Evolutionary conservation across 2,329 filamentous ascomycete species (phyloP).

Genomic region (Mariannaea elegans): DNA sequence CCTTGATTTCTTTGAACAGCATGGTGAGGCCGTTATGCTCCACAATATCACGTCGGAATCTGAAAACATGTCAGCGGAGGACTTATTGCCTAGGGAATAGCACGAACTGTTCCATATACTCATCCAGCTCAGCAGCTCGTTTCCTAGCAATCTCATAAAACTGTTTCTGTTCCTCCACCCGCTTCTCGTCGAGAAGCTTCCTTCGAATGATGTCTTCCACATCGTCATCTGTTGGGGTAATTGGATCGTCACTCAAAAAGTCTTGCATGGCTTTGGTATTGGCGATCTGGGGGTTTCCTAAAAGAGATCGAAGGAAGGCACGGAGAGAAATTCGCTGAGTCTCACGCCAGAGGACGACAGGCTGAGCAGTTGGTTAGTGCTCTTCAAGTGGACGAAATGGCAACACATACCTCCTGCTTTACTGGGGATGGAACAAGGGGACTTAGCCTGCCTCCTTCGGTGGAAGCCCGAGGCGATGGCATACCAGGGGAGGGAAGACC

Average conservation of each 20-base stretch:
- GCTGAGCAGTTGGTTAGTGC: slow-evolving; percentile 48
- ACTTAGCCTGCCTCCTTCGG: slow-evolving; percentile 44
- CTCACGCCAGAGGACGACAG: slow-evolving; percentile 79
- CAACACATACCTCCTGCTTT: slow-evolving; percentile 38
- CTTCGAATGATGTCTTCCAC: slow-evolving; percentile 80
- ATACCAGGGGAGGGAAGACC: slow-evolving; percentile 41
- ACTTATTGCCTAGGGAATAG: neutral
- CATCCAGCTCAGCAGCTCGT: slow-evolving; percentile 90
- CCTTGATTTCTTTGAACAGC: slow-evolving; percentile 90
- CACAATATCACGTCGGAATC: slow-evolving; percentile 73
- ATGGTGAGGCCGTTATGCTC: slow-evolving; percentile 85
- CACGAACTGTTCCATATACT: slow-evolving; percentile 93
- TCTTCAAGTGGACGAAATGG: neutral
- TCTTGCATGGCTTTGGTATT: slow-evolving; percentile 84
- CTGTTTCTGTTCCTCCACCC: slow-evolving; percentile 88
- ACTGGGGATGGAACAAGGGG: slow-evolving; percentile 34
- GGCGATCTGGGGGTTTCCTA: slow-evolving; percentile 86
- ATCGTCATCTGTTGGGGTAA: slow-evolving; percentile 83
- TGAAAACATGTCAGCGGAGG: slow-evolving; percentile 41
- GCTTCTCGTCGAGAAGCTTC: slow-evolving; percentile 84
- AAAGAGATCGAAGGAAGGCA: slow-evolving; percentile 85
- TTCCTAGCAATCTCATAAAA: slow-evolving; percentile 97
- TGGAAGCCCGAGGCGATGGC: slow-evolving; percentile 44
- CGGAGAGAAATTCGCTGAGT: slow-evolving; percentile 90
- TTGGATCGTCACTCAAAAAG: slow-evolving; percentile 79